Evolutionary conservation across 208 protist species (phyloP).

Genomic region (Wallacemonas sp.): DNA sequence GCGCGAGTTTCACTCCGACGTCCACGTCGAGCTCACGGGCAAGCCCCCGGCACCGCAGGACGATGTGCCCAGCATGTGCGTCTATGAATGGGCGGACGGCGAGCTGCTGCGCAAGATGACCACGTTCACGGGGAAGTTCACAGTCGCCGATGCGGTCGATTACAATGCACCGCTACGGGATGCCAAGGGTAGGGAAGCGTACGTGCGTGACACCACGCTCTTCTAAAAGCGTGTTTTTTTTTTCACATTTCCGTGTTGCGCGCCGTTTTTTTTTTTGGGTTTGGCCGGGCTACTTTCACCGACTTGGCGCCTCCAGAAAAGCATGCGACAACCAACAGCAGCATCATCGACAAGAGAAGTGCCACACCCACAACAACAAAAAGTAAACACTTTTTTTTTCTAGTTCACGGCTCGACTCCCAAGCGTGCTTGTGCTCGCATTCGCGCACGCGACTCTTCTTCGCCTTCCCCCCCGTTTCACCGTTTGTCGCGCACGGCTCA

Average conservation of each 20-base stretch:
- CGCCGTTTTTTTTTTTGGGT: no score
- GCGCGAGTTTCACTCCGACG: conserved; percentile 81
- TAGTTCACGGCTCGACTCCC: no score
- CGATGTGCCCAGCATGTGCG: conserved; percentile 46
- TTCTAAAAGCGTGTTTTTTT: conserved; percentile 22
- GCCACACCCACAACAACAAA: no score
- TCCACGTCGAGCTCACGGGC: conserved; percentile 79
- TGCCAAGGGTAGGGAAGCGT: conserved; percentile 42
- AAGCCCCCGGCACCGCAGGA: conserved; percentile 24
- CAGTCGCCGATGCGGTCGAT: conserved; percentile 60
- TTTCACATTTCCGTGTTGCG: neutral
- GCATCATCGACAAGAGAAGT: no score
- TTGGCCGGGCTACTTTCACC: no score
- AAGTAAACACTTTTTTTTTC: no score
- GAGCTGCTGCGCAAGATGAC: conserved; percentile 61
- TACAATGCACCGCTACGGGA: conserved; percentile 82
- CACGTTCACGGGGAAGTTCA: conserved; percentile 52
- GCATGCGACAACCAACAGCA: no score
- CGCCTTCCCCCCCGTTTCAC: no score
- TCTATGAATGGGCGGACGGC: conserved; percentile 63
- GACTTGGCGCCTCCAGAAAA: no score
- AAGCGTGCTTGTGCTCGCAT: no score
- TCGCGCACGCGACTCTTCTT: no score
- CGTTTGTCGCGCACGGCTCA: no score
- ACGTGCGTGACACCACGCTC: conserved; percentile 38